Base-by-base conservation (phyloP, 2,329 filamentous ascomycete species). In the Piedraia hortae region DNA sequence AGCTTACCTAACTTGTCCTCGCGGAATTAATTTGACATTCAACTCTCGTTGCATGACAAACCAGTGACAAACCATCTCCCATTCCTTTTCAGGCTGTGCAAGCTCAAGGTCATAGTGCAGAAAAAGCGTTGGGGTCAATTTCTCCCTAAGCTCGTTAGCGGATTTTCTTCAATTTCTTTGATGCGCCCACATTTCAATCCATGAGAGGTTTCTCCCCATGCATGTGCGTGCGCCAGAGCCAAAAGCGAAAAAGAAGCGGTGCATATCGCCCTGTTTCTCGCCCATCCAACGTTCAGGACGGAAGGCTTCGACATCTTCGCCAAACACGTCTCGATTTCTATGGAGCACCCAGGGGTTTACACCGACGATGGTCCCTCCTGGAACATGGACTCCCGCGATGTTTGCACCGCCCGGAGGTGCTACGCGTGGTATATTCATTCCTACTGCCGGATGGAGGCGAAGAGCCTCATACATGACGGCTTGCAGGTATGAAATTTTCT, bases 391-490 rank as follows among this genome's bases (percentile, higher is more conserved):
- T 15, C 42, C 37, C 26, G 38, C 40, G 18, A 53, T 38, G 10
- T 34, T 33, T 5, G 38, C 31, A 4, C 48, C 50, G 6, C 39
- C 41, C 4, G 34, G 23, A 2, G 50, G 48, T 0, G 42, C 39
- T 2, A 46, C 36, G 5, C 49, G 35, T n/a, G 43, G 43, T 3
- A 53, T 31, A 4, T 34, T 36, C 18, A 46, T 34, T 1, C 50
- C 48, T 1, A 47, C 42, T 1, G 50, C 43, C 4, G 49, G 49
- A 28, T 52, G 46, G 9, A 43, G 34, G 4, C 51, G 40, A 3
- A 52, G 31, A 0, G 46, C 38, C 29, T 54, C 50, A 23, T 48
- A 44, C 29, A 53, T 48, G 9, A 50, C 40, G 8, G 47, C 48
- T 23, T 47, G 42, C 3, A 53, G 37, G 29, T 50, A 53, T 0